Base-by-base conservation (phyloP, 805 yeast species). In the Candida nanaspora region DNA sequence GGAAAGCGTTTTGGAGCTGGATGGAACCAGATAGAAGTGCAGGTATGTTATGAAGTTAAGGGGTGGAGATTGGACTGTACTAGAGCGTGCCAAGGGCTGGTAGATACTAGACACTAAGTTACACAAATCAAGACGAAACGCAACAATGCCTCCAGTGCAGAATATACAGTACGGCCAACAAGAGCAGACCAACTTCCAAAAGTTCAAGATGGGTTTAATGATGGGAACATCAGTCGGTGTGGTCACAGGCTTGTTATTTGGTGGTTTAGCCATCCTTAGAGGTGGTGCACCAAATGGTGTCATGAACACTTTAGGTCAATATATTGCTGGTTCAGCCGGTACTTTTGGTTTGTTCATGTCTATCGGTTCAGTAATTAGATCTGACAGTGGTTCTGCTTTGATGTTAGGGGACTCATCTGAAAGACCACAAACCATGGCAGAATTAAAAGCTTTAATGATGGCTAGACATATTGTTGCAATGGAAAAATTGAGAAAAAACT, bases 241-340 rank as follows among this genome's bases (percentile, higher is more conserved):
- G 9, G 93, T 94, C 56, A 87, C 91, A 31, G 98, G 98, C 47
- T 82, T 91, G 37, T 68, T 94, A 49, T 93, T 91, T 62, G 98
- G 98, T 39, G 95, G 96, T 20, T 80, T 86, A 56, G 82, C 96
- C 43, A 83, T 94, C 51, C 62, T 87, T 49, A 89, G 88, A 42
- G 81, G 84, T 50, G 99, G 99, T 16, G 93, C 98, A n/a, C 98
- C 99, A 37, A 85, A 86, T 57, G 99, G 99, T 42, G 86, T 86
- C 42, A 85, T 93, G 81, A 82, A 96, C 68, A 91, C 97, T 2
- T 69, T 93, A 57, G 98, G 98, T 42, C 96, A 91, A 66, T 93
- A 89, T 65, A 89, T 93, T 65, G 82, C 84, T 54, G 97, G 97
- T 41, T 86, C 96, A 5, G 96, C 96, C 2, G 96, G 94, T 37